Evolutionary conservation across 2,329 filamentous ascomycete species (phyloP).

Genomic region (Fusarium anthophilum): DNA sequence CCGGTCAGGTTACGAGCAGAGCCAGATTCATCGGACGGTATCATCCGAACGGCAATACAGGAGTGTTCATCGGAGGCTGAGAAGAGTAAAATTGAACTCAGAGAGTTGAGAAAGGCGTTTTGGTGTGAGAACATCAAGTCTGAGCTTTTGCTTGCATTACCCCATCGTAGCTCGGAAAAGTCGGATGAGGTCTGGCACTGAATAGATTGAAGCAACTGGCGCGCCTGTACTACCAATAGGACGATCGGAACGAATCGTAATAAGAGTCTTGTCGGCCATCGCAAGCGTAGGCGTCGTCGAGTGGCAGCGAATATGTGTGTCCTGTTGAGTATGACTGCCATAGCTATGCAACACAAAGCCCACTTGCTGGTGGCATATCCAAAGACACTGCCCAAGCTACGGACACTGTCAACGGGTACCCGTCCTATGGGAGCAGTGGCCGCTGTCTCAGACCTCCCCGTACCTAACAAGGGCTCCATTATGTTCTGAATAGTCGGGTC

Average conservation of each 20-base stretch:
- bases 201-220: constrained; percentile 80
- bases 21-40: constrained; percentile 61
- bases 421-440: constrained; percentile 48
- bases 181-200: constrained; percentile 88
- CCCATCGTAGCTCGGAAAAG: constrained; percentile 76
- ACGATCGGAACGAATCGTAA: constrained; percentile 77
- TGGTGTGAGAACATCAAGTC: constrained; percentile 76
- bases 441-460: constrained; percentile 22
- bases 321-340: constrained; percentile 88
- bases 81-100: constrained; percentile 77
- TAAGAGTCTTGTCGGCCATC: constrained; percentile 75
- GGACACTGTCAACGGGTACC: constrained; percentile 66
- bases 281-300: constrained; percentile 78
- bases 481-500: constrained; percentile 42
- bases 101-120: constrained; percentile 74
- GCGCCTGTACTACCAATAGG: constrained; percentile 74
- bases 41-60: constrained; percentile 80
- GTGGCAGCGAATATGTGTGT: constrained; percentile 95
- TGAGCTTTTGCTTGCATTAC: constrained; percentile 70
- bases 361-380: constrained; percentile 91
- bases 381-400: constrained; percentile 86
- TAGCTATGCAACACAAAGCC: constrained; percentile 87
- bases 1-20: constrained; percentile 69
- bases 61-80: constrained; percentile 79
- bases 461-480: constrained; percentile 41